Conservation (phyloP, 495 filamentous ascomycete species). For the Massariosphaeria phaeospora region DNA sequence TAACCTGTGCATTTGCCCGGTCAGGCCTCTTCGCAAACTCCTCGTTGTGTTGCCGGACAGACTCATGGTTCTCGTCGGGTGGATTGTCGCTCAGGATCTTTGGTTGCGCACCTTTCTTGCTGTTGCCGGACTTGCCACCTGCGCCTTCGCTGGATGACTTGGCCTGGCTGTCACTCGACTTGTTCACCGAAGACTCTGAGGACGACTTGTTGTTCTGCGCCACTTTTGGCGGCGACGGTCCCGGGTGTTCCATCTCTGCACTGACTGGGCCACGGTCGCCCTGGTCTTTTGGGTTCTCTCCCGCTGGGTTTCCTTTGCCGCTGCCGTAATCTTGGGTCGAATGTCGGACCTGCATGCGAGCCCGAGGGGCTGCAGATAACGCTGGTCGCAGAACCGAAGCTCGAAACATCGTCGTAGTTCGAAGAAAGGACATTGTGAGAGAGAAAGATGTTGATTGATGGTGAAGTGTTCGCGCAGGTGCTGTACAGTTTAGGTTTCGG, state of each 20-base stretch:
- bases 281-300: slow-evolving; percentile 35
- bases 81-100: slow-evolving; percentile 49
- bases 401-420: slow-evolving; percentile 21
- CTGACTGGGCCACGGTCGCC: slow-evolving; percentile 27
- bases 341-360: slow-evolving; percentile 27
- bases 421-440: slow-evolving; percentile 32
- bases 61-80: slow-evolving; percentile 31
- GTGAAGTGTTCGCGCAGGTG: too few species aligned
- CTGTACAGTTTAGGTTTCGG: neutral
- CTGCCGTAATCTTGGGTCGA: slow-evolving; percentile 39
- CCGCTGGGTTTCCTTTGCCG: slow-evolving; percentile 34
- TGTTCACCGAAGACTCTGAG: too few species aligned
- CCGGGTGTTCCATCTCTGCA: slow-evolving; percentile 39
- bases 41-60: slow-evolving; percentile 53
- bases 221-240: slow-evolving; percentile 36
- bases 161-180: neutral
- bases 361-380: slow-evolving; percentile 18
- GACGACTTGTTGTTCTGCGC: slow-evolving; percentile 14
- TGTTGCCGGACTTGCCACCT: slow-evolving; percentile 1
- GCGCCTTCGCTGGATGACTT: neutral
- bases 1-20: slow-evolving; percentile 38
- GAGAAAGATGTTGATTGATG: neutral
- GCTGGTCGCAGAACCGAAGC: slow-evolving; percentile 29
- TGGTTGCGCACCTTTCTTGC: slow-evolving; percentile 36
- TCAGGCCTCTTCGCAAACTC: slow-evolving; percentile 56